Evolutionary conservation across 2,329 filamentous ascomycete species (phyloP).

Genomic region (Penicillium sp.): DNA sequence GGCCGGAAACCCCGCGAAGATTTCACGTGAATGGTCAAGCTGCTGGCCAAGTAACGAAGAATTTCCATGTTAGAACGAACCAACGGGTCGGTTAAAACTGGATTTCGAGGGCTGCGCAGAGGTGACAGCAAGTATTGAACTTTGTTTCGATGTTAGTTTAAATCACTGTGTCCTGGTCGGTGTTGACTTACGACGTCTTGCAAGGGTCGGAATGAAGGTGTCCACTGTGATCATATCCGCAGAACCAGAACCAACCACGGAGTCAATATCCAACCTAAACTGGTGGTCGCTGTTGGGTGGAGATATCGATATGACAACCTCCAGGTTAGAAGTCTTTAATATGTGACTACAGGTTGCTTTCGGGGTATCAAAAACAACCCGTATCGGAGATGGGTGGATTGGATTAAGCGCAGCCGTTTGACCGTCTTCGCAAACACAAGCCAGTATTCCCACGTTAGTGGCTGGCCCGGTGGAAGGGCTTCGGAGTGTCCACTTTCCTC

Average conservation of each 20-base stretch:
- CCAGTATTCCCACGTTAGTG: conserved; percentile 57
- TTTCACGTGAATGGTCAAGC: conserved; percentile 64
- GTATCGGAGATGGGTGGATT: conserved; percentile 40
- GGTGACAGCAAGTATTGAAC: conserved; percentile 72
- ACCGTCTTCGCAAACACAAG: conserved; percentile 46
- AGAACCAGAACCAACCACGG: conserved; percentile 69
- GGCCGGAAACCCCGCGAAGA: conserved; percentile 65
- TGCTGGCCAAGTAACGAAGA: conserved; percentile 68
- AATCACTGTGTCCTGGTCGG: neutral
- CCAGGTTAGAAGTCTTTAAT: conserved; percentile 39
- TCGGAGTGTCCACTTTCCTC: conserved; percentile 76
- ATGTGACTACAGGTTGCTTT: conserved; percentile 33
- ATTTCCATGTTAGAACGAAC: conserved; percentile 78
- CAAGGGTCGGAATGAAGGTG: conserved; percentile 73
- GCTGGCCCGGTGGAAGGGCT: conserved; percentile 60
- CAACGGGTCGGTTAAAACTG: conserved; percentile 59
- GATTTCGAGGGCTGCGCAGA: conserved; percentile 64
- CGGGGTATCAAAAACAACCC: conserved; percentile 40
- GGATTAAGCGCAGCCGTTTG: conserved; percentile 54
- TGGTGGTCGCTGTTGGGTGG: conserved; percentile 62
- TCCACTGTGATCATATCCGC: conserved; percentile 72
- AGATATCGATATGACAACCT: conserved; percentile 66
- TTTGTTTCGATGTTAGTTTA: conserved; percentile 35
- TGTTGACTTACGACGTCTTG: conserved; percentile 65
- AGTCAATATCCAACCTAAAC: conserved; percentile 61